Base-by-base conservation (phyloP, 176 grass and related monocot species). In the Musa itinerans region DNA sequence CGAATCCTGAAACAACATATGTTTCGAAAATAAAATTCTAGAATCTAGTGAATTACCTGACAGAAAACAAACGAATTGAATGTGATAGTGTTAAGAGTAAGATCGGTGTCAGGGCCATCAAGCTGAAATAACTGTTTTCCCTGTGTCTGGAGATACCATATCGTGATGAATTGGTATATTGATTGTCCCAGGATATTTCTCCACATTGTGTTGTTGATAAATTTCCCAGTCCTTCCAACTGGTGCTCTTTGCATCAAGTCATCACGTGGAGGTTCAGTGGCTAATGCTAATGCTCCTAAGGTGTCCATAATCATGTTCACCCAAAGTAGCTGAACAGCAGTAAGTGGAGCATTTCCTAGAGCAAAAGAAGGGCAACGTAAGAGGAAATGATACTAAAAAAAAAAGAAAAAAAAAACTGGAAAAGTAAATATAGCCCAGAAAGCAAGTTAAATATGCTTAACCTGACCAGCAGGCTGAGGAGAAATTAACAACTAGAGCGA, bases 231-330 rank as follows among this genome's bases (percentile, higher is more conserved):
- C 43, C 90, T 75, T 51, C 82, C 48, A 56, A 89, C 82, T 71
- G 93, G 93, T 15, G 81, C 83, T 27, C 82, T 88, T 78, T 93
- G 83, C 93, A 97, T 97, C 87, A 97, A 90, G 57, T 89, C 90
- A 85, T 97, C 86, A 76, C 87, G 86, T 65, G 93, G 93, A 16
- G 93, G 90, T 64, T 97, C 90, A 49, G 93, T 97, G 76, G 93
- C 93, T 9, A 93, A 81, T 65, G 93, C 93, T 85, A 97, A 86
- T 69, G 93, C 93, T 79, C 93, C 90, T 16, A 97, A 69, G 66
- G 93, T 97, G 62, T 97, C 93, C 93, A 97, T 97, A 71, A 97
- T 97, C 93, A 97, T 97, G 84, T 97, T 97, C 22, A 97, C 93
- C 93, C 93, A 97, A 81, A 97, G 81, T 78, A 97, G 43, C 78